Conservation (phyloP, 192 early-diverging fungal species). For the Coemansia sp. region DNA sequence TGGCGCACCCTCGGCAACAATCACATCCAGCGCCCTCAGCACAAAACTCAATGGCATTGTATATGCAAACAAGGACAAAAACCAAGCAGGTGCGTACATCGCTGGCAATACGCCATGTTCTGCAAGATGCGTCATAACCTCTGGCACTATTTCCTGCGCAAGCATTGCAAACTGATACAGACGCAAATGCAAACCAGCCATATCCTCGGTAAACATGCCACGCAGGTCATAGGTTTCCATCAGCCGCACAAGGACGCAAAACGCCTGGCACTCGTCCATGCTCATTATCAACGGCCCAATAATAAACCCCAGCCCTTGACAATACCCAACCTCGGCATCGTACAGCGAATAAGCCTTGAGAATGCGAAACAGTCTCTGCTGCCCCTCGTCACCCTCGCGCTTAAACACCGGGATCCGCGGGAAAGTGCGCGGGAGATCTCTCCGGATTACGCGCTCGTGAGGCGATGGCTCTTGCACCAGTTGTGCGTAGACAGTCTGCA, state of each 20-base stretch:
- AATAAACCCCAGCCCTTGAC: slow-evolving; percentile 96
- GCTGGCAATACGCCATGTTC: slow-evolving; percentile 70
- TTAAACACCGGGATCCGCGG: slow-evolving; percentile 86
- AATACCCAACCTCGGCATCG: slow-evolving; percentile 95
- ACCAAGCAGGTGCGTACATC: slow-evolving; percentile 98
- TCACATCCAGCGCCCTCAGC: slow-evolving; percentile 88
- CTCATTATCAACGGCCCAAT: slow-evolving; percentile 91
- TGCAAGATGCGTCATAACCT: slow-evolving; percentile 75
- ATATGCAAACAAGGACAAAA: slow-evolving; percentile 96
- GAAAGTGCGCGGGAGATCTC: slow-evolving; percentile 93
- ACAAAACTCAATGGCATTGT: slow-evolving; percentile 89
- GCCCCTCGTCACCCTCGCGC: slow-evolving; percentile 79
- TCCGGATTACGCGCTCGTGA: slow-evolving; percentile 87
- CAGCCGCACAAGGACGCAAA: slow-evolving; percentile 90
- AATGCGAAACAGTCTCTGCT: slow-evolving; percentile 83
- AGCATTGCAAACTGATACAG: slow-evolving; percentile 85
- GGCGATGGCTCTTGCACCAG: slow-evolving; percentile 74
- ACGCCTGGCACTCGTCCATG: slow-evolving; percentile 93
- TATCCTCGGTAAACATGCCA: slow-evolving; percentile 89
- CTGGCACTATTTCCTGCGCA: slow-evolving; percentile 74
- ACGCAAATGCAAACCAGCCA: slow-evolving; percentile 90
- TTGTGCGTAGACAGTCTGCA: slow-evolving; percentile 81
- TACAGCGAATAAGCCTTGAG: slow-evolving; percentile 93
- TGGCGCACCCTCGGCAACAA: slow-evolving; percentile 88
- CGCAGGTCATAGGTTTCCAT: slow-evolving; percentile 95